phyloP scores from a whole-genome alignment of 2,329 filamentous ascomycete species.

The Phialocephala sp. region DNA sequence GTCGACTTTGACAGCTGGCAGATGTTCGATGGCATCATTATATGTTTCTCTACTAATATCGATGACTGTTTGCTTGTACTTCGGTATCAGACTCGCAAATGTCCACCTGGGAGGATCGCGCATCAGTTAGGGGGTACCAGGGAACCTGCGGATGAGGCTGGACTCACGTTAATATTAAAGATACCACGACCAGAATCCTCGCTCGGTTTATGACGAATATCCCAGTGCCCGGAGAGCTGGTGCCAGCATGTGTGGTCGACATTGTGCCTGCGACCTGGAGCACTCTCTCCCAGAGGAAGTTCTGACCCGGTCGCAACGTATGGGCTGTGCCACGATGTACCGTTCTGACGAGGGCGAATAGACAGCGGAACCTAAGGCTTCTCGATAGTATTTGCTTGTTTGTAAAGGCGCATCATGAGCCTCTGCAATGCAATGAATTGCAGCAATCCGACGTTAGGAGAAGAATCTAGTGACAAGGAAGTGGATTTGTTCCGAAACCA shows the following conservation, averaged over 20 bases:
- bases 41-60: constrained; percentile 39
- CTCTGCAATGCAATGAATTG: not conserved
- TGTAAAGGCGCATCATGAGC: constrained; percentile 15
- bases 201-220: constrained; percentile 37
- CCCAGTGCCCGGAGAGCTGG: constrained; percentile 28
- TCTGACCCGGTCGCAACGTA: not conserved
- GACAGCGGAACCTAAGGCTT: constrained; percentile 5
- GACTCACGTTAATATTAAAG: constrained; percentile 39
- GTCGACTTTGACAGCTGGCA: constrained; percentile 41
- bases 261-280: constrained; percentile 21
- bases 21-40: constrained; percentile 37
- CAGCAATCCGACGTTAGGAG: not conserved
- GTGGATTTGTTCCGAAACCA: not conserved
- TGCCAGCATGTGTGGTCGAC: constrained; percentile 25
- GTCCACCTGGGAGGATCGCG: constrained; percentile 50
- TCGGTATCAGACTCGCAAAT: constrained; percentile 51
- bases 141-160: not conserved
- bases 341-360: not conserved
- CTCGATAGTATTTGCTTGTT: constrained; percentile 10
- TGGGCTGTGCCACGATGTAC: not conserved
- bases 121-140: constrained; percentile 9
- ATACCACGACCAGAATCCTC: constrained; percentile 33
- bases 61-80: constrained; percentile 51
- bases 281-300: not conserved
- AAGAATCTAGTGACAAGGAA: not conserved